phyloP scores from a whole-genome alignment of 352 stramenopile species.

The Globisporangium yorkense region DNA sequence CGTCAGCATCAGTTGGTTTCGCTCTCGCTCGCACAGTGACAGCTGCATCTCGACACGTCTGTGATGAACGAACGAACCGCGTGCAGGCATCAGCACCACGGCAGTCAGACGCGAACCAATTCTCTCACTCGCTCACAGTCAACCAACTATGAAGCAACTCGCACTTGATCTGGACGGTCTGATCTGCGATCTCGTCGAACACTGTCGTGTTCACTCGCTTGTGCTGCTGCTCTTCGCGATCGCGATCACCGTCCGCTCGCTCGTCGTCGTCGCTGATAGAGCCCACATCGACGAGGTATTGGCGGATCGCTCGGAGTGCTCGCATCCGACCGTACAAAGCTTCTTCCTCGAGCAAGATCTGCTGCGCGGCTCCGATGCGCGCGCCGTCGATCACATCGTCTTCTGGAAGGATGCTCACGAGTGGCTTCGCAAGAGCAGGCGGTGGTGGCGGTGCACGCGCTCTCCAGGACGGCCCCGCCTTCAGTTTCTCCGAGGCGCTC shows the following conservation, averaged over 20 bases:
- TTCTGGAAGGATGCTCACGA: conserved; percentile 38
- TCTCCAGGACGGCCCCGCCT: not conserved
- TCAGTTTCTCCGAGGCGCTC: not conserved
- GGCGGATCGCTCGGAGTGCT: conserved; percentile 11
- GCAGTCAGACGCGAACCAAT: not conserved
- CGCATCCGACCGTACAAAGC: conserved; percentile 27
- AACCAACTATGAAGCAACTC: not conserved
- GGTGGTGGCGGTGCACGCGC: conserved; percentile 15
- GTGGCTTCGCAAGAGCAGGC: conserved; percentile 27
- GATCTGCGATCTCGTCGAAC: conserved; percentile 23
- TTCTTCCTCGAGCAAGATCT: conserved; percentile 42
- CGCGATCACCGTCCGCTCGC: not conserved
- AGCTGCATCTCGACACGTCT: conserved; percentile 1
- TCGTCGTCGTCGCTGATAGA: no score
- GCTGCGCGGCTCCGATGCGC: conserved; percentile 24
- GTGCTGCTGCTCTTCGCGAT: not conserved
- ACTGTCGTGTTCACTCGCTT: conserved; percentile 5
- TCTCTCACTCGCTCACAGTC: not conserved
- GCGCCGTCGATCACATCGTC: conserved; percentile 39
- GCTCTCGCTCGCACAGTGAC: conserved; percentile 3
- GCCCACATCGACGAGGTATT: conserved; percentile 8
- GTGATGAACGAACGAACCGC: not conserved
- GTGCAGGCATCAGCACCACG: not conserved
- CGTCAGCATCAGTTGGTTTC: conserved; percentile 1
- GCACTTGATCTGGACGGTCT: conserved; percentile 19